Conservation (phyloP, 148 eudicot genomes). For the Rhododendron molle region DNA sequence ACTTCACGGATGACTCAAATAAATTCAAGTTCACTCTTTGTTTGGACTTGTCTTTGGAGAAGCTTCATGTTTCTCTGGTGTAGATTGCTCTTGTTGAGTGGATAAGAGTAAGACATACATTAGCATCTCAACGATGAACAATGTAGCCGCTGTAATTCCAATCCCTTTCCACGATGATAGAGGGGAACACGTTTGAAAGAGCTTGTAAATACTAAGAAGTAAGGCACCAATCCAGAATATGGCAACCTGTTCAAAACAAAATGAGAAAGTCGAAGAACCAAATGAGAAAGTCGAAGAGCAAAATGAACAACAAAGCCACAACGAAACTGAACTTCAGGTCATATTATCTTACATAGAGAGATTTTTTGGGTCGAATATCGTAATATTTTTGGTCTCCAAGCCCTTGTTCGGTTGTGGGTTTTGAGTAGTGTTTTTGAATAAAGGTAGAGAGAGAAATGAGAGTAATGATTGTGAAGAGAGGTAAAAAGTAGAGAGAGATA, state of each 20-base stretch:
- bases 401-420: too few relatives aligned
- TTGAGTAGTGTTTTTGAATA: too few relatives aligned
- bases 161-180: constrained; percentile 45
- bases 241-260: constrained; percentile 32
- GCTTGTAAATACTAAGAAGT: constrained; percentile 26
- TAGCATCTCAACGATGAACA: background rate
- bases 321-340: background rate
- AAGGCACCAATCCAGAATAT: constrained; percentile 25
- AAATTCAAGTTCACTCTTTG: background rate
- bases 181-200: constrained; percentile 37
- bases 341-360: constrained; percentile 38
- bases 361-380: constrained; percentile 39
- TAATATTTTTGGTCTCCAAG: constrained; percentile 40
- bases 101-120: background rate
- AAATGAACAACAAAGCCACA: background rate
- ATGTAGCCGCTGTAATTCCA: background rate
- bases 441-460: too few relatives aligned
- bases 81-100: background rate
- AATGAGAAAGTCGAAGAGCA: background rate
- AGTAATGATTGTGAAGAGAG: too few relatives aligned
- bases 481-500: too few relatives aligned
- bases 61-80: background rate
- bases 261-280: background rate
- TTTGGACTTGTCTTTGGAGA: background rate
- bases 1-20: background rate